Conservation (phyloP, 2,329 filamentous ascomycete genomes). For the Gnomoniopsis sp. region DNA sequence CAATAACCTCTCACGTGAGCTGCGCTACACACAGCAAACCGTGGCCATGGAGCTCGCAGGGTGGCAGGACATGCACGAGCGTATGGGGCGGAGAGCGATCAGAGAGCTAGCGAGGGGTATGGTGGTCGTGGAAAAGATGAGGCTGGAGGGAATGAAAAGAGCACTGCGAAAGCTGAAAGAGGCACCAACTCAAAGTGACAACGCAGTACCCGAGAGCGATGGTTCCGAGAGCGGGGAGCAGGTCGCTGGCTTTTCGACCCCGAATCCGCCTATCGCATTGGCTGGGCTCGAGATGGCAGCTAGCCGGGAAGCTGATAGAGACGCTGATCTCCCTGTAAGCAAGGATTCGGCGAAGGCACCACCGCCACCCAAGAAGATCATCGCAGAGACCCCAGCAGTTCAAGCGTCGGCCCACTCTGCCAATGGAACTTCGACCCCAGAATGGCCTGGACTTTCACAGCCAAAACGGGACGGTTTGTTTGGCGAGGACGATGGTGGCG, state of each 20-base stretch:
- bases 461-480: not conserved
- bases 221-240: not conserved
- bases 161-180: constrained; percentile 64
- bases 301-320: constrained; percentile 6
- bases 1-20: constrained; percentile 71
- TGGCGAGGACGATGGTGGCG: not conserved
- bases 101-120: constrained; percentile 73
- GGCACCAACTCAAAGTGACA: constrained; percentile 8
- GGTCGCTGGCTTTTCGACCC: not conserved
- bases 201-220: not conserved
- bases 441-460: not conserved
- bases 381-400: not conserved
- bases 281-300: constrained; percentile 17
- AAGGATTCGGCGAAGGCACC: not conserved
- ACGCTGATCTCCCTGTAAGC: not conserved
- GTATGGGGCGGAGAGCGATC: constrained; percentile 70
- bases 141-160: constrained; percentile 75
- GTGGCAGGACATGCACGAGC: constrained; percentile 87
- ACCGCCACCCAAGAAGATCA: not conserved
- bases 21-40: constrained; percentile 89
- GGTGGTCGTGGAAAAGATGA: constrained; percentile 75
- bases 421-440: not conserved
- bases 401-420: not conserved
- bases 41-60: constrained; percentile 88
- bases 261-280: constrained; percentile 8